Percentiles rank a stretch among this genome's conserved stretches.
Conservation (phyloP, 768 basidiomycete genomes). For the Naganishia kalamii region DNA sequence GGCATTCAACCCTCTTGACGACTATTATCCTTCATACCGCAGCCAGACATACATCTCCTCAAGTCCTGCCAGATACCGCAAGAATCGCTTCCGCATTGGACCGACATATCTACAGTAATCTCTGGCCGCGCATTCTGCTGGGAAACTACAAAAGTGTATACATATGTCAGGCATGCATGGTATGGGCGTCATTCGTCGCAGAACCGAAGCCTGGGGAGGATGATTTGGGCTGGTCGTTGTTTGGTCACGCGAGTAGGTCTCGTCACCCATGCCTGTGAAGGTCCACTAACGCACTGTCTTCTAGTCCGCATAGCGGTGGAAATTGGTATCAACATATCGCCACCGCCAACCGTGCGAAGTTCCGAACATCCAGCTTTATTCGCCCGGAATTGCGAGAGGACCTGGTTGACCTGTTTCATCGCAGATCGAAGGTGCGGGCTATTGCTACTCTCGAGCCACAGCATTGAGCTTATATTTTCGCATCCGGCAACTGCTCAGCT, state of each 20-base stretch:
- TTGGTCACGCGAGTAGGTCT: slow-evolving; percentile 21
- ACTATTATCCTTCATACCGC: slow-evolving; percentile 12
- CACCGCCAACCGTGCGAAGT: neutral
- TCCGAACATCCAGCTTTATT: neutral
- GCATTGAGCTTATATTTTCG: neutral
- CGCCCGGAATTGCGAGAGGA: slow-evolving; percentile 14
- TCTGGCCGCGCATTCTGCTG: slow-evolving; percentile 10
- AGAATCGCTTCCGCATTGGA: slow-evolving; percentile 1
- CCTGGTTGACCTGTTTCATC: slow-evolving; percentile 21
- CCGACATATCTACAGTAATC: slow-evolving; percentile 10
- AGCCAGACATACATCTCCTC: neutral
- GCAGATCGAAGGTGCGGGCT: slow-evolving; percentile 14
- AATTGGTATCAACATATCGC: slow-evolving; percentile 9
- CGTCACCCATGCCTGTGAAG: too few relatives aligned
- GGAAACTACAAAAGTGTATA: slow-evolving; percentile 16
- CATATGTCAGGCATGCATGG: slow-evolving; percentile 18
- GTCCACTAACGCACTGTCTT: neutral
- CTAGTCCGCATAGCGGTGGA: slow-evolving; percentile 19
- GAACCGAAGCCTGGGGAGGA: slow-evolving; percentile 19
- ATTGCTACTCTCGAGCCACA: neutral
- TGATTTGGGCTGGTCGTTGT: slow-evolving; percentile 19
- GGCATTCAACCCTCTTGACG: neutral
- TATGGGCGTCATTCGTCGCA: slow-evolving; percentile 16
- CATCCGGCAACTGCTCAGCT: neutral
- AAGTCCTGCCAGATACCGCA: neutral